phyloP scores from a whole-genome alignment of 768 basidiomycete genomes.

The Boletales sp. region DNA sequence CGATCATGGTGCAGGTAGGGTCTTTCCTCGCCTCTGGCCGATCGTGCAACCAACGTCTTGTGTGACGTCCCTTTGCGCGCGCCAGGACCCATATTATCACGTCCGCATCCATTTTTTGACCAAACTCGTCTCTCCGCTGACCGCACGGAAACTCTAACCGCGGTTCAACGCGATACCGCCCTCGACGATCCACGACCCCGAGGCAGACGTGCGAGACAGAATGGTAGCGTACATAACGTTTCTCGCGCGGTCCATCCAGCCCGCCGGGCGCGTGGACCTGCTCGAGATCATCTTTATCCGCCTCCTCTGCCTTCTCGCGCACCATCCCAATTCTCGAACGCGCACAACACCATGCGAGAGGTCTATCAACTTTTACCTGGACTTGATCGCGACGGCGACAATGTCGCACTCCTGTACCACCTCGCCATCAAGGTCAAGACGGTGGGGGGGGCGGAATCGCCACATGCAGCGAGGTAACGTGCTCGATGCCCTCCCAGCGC shows the following conservation, averaged over 20 bases:
- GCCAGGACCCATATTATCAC: slow-evolving; percentile 82
- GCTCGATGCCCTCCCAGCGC: not conserved
- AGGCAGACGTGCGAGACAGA: slow-evolving; percentile 67
- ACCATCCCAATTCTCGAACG: slow-evolving; percentile 84
- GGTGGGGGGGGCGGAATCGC: slow-evolving; percentile 72
- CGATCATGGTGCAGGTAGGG: slow-evolving; percentile 74
- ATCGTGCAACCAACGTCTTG: not conserved
- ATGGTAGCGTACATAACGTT: slow-evolving; percentile 56
- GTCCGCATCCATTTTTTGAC: slow-evolving; percentile 76
- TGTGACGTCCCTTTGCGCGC: not conserved
- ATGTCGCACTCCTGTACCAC: slow-evolving; percentile 78
- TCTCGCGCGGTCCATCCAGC: slow-evolving; percentile 43
- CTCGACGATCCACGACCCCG: slow-evolving; percentile 88
- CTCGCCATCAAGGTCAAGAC: slow-evolving; percentile 83
- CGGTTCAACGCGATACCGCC: slow-evolving; percentile 84
- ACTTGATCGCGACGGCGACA: slow-evolving; percentile 74
- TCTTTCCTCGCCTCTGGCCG: not conserved
- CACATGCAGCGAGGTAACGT: slow-evolving; percentile 66
- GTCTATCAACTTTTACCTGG: slow-evolving; percentile 87
- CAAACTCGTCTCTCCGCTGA: slow-evolving; percentile 68
- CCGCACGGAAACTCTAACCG: slow-evolving; percentile 58
- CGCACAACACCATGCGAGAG: slow-evolving; percentile 72
- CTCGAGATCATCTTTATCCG: slow-evolving; percentile 85
- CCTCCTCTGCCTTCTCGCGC: slow-evolving; percentile 81
- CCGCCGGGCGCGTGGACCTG: slow-evolving; percentile 57